These are phyloP conservation scores for Pythium vanterpoolii DNA, from an alignment of 352 stramenopile genomes.

Conservation along the genomic window DNA sequence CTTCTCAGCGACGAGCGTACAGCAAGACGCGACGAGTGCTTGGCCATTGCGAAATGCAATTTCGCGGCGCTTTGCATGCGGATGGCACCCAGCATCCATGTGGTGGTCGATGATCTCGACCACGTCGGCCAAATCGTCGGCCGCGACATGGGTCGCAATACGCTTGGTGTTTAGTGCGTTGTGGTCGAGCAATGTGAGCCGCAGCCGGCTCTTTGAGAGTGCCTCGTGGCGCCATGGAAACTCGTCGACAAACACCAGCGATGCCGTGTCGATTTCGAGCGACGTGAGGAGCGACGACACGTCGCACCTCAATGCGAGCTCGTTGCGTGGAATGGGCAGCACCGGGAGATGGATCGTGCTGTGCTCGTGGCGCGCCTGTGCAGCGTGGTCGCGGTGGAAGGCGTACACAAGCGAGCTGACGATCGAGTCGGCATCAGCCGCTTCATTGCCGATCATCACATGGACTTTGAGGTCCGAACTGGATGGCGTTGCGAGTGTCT, in stretches of 20 bases:
- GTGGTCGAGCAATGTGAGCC: slow-evolving; percentile 67
- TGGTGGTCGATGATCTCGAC: slow-evolving; percentile 83
- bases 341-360: slow-evolving; percentile 46
- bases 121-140: slow-evolving; percentile 31
- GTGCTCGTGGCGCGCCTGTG: neutral
- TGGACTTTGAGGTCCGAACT: slow-evolving; percentile 28
- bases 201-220: slow-evolving; percentile 26
- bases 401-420: slow-evolving; percentile 74
- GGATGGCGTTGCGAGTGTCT: neutral
- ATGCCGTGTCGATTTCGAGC: slow-evolving; percentile 44
- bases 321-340: slow-evolving; percentile 53
- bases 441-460: slow-evolving; percentile 77
- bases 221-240: slow-evolving; percentile 48
- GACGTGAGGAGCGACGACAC: slow-evolving; percentile 55
- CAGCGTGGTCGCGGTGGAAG: slow-evolving; percentile 32
- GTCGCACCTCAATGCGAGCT: slow-evolving; percentile 67
- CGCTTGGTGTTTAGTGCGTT: slow-evolving; percentile 68
- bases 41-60: slow-evolving; percentile 70
- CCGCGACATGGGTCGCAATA: slow-evolving; percentile 20
- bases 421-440: slow-evolving; percentile 80
- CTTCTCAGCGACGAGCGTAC: slow-evolving; percentile 76
- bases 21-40: slow-evolving; percentile 68
- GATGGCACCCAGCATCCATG: slow-evolving; percentile 54
- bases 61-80: slow-evolving; percentile 33
- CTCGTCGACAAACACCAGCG: slow-evolving; percentile 76